Evolutionary conservation across 345 rosid species (phyloP).

Genomic region (Lepidium aucheri): DNA sequence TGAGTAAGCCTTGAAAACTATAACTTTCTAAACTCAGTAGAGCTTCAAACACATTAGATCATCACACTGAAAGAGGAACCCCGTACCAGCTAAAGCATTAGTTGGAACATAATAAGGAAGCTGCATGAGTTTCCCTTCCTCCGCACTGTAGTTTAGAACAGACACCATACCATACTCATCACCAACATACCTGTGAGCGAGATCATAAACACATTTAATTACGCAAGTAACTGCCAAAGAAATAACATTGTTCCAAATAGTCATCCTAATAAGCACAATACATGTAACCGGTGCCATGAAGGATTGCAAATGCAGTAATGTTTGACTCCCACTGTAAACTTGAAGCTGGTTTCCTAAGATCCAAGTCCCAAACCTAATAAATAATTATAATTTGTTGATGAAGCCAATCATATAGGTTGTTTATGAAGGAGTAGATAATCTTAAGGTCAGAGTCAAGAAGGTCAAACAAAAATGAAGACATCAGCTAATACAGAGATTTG

Average conservation of each 20-base stretch:
- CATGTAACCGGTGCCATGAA: conserved; percentile 70
- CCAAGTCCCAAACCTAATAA: conserved; percentile 82
- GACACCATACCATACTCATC: conserved; percentile 74
- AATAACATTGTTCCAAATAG: background rate
- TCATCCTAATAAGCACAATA: conserved; percentile 21
- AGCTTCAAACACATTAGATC: background rate
- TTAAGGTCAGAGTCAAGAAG: conserved; percentile 4
- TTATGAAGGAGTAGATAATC: background rate
- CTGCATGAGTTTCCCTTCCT: conserved; percentile 38
- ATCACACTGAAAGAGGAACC: background rate
- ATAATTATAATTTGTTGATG: background rate
- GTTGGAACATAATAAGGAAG: conserved; percentile 66
- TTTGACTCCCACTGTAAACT: conserved; percentile 65
- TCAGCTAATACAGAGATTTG: conserved; percentile 18
- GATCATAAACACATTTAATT: background rate
- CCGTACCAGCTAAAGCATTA: conserved; percentile 57
- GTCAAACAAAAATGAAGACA: background rate
- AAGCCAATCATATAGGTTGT: background rate
- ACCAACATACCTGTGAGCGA: conserved; percentile 60
- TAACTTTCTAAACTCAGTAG: background rate
- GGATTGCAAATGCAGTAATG: conserved; percentile 72
- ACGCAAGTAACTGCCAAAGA: background rate
- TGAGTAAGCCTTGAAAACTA: background rate
- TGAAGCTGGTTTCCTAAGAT: conserved; percentile 43
- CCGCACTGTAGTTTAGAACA: conserved; percentile 52